Evolutionary conservation across 805 yeast species (phyloP), one percentile per base, ranked within the genome.

Genomic region (Pichia scutulata): DNA sequence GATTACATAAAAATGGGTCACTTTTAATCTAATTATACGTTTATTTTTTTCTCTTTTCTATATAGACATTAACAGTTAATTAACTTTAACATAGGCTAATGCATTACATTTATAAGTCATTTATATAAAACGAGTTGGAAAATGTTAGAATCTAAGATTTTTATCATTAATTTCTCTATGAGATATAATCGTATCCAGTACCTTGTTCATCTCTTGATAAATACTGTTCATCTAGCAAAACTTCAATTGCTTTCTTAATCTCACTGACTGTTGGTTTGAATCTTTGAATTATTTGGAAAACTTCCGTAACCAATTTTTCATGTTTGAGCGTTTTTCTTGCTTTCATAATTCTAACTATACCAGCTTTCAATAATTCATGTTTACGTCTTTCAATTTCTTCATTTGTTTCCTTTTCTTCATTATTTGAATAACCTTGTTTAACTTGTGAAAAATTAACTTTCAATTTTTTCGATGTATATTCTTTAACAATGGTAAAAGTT

Each of bases 281-380:
- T 58, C 98, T 76, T 45, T 80, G 73, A 4, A 96, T 81, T 64
- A 89, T 96, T 53, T 87, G 85, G 59, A 88, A 82, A 41, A 90
- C 92, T 66, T 92, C 98, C 59, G 85, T 87, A 41, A 89, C 82
- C 60, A 92, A 75, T 49, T 82, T 83, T 45, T 83, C 85, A 64
- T 90, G 97, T 56, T 80, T 80, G 59, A 88, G 72, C 42, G 74
- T 75, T 66, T 89, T 86, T 62, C 97, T 78, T 1, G 97, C 90
- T 71, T 92, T 92, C 98, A 92, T 93, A 62, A 92, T 87, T 60
- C 99, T 78, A 39, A 92, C 98, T 68, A 93, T 89, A 61, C 96
- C 87, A 2, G 98, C 97, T 62, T 89, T 87, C 59, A 93, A 73
- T 69, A 83, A 84, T 62, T 86, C 81, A 52, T 63, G 67, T 28